Evolutionary conservation across 306 rosid genomes (phyloP).

Genomic region (Nissolia schottii): DNA sequence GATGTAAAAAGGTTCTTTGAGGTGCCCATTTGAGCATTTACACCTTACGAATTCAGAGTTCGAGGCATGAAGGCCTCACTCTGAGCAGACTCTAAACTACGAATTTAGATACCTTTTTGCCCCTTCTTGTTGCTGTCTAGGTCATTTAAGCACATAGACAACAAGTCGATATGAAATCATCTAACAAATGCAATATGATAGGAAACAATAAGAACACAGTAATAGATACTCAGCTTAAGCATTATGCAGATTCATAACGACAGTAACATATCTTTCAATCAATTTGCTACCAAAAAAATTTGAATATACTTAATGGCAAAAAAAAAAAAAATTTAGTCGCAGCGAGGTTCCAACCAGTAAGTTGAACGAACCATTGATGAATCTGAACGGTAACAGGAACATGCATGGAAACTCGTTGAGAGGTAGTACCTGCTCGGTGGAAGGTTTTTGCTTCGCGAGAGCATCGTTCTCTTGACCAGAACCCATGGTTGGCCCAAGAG

Average conservation of each 20-base stretch:
- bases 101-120: neutral
- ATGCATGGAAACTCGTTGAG: neutral
- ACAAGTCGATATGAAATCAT: neutral
- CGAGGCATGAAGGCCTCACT: neutral
- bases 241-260: too few relatives aligned
- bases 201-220: neutral
- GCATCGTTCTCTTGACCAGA: neutral
- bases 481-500: conserved; percentile 17
- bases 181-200: neutral
- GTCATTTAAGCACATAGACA: neutral
- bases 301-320: neutral
- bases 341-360: neutral
- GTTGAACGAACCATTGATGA: neutral
- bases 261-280: neutral
- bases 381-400: too few relatives aligned
- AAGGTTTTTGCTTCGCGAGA: conserved; percentile 14
- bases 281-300: neutral
- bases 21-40: too few relatives aligned
- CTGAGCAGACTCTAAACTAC: neutral
- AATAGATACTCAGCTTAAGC: too few relatives aligned
- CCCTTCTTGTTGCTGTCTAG: neutral
- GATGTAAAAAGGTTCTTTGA: too few relatives aligned
- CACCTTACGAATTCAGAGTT: too few relatives aligned
- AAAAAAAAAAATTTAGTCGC: too few relatives aligned
- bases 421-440: conserved; percentile 20